Conservation (phyloP, 108 stramenopile species). For the Cyclotella atomus region DNA sequence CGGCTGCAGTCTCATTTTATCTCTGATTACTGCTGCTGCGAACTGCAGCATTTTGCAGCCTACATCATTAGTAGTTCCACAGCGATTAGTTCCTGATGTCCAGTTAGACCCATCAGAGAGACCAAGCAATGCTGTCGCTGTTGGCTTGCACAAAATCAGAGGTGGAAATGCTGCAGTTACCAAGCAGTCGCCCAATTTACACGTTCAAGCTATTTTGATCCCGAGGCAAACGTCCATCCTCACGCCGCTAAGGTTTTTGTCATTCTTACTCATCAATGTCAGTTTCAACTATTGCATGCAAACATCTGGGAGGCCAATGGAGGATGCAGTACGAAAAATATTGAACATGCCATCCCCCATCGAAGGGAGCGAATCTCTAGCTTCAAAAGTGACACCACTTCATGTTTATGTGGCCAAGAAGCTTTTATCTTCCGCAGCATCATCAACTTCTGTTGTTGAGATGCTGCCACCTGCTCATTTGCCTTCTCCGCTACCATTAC, state of each 20-base stretch:
- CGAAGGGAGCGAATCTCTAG: neutral
- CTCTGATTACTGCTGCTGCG: too few species aligned
- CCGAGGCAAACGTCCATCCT: conserved; percentile 40
- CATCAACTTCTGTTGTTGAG: conserved; percentile 10
- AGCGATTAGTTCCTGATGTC: neutral
- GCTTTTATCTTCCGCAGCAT: conserved; percentile 33
- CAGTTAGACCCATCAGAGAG: neutral
- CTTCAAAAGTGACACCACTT: conserved; percentile 33
- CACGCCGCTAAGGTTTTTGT: conserved; percentile 17
- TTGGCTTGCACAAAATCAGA: neutral
- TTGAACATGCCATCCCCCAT: conserved; percentile 20
- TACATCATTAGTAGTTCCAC: neutral
- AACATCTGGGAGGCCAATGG: conserved; percentile 56
- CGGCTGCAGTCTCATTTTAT: too few species aligned
- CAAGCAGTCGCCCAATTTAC: neutral
- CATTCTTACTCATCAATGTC: conserved; percentile 17
- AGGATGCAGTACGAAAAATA: conserved; percentile 49
- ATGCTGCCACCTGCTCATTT: conserved; percentile 54
- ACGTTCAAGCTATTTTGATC: conserved; percentile 47
- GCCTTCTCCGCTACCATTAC: conserved; percentile 53
- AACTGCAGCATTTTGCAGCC: neutral
- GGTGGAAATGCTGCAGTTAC: neutral
- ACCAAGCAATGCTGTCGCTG: neutral
- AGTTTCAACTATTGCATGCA: conserved; percentile 43
- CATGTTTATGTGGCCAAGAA: conserved; percentile 54